These are phyloP conservation scores for Jaminaea rosea DNA, from an alignment of 1,284 basidiomycete genomes.

Conservation along the genomic window DNA sequence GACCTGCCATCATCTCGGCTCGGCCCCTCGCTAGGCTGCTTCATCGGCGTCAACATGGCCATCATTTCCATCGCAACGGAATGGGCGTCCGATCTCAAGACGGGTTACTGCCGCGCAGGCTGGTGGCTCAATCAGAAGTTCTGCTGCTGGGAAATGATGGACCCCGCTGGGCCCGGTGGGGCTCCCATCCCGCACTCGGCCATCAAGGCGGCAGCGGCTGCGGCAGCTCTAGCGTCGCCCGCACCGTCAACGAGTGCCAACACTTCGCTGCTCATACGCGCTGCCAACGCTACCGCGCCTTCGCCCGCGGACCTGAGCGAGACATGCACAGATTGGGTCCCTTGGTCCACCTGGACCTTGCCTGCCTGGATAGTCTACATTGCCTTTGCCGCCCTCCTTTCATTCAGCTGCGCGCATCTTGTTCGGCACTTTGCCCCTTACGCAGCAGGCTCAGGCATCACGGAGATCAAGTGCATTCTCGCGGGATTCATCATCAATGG, in stretches of 20 bases:
- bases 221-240: neutral
- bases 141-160: slow-evolving; percentile 76
- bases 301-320: slow-evolving; percentile 49
- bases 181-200: slow-evolving; percentile 19
- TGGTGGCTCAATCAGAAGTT: slow-evolving; percentile 99
- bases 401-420: slow-evolving; percentile 59
- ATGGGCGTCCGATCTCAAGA: slow-evolving; percentile 95
- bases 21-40: slow-evolving; percentile 70
- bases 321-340: slow-evolving; percentile 82
- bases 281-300: too few species aligned
- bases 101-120: slow-evolving; percentile 88
- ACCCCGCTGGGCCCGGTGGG: slow-evolving; percentile 36
- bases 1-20: too few species aligned
- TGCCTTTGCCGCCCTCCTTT: slow-evolving; percentile 36
- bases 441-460: slow-evolving; percentile 94
- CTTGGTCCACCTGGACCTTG: slow-evolving; percentile 73
- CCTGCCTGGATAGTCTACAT: slow-evolving; percentile 78
- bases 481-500: slow-evolving; percentile 95
- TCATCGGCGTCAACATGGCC: slow-evolving; percentile 86
- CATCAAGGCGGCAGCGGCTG: slow-evolving; percentile 16
- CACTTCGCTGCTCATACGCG: too few species aligned
- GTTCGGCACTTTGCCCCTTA: slow-evolving; percentile 83
- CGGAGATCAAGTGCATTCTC: slow-evolving; percentile 97
- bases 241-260: neutral
- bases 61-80: slow-evolving; percentile 92